phyloP scores from a whole-genome alignment of 2,329 filamentous ascomycete genomes.

The Albifimbria verrucaria region DNA sequence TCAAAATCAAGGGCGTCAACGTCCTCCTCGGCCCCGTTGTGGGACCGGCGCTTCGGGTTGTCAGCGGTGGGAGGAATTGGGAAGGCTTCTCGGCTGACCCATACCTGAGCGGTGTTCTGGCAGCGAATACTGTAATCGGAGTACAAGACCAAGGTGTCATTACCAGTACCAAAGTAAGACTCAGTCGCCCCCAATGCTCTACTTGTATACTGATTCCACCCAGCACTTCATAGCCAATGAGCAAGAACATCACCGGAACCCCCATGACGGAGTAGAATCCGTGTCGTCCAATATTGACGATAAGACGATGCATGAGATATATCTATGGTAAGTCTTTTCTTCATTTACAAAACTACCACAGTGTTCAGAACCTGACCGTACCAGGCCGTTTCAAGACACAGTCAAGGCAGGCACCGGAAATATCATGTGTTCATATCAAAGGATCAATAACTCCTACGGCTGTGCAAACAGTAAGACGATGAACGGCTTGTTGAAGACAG shows the following conservation, averaged over 20 bases:
- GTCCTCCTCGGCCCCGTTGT: not conserved
- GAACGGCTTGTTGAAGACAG: conserved; percentile 64
- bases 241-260: conserved; percentile 49
- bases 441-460: conserved; percentile 67
- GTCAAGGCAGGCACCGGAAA: conserved; percentile 53
- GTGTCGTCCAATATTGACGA: conserved; percentile 63
- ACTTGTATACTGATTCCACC: too few species aligned
- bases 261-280: conserved; percentile 42
- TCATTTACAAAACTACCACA: not conserved
- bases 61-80: not conserved
- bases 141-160: conserved; percentile 78
- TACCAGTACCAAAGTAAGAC: conserved; percentile 60
- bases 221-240: conserved; percentile 63
- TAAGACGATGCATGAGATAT: conserved; percentile 61
- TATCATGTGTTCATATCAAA: conserved; percentile 69
- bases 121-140: conserved; percentile 69
- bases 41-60: not conserved
- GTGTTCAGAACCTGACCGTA: not conserved
- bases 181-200: too few species aligned
- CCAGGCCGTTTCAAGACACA: conserved; percentile 57
- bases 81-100: conserved; percentile 63
- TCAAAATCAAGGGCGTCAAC: conserved; percentile 55
- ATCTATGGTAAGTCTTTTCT: conserved; percentile 41
- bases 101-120: conserved; percentile 65
- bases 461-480: conserved; percentile 69